These are phyloP conservation scores for Populus deltoides DNA, from an alignment of 345 rosid genomes.

Conservation along the genomic window DNA sequence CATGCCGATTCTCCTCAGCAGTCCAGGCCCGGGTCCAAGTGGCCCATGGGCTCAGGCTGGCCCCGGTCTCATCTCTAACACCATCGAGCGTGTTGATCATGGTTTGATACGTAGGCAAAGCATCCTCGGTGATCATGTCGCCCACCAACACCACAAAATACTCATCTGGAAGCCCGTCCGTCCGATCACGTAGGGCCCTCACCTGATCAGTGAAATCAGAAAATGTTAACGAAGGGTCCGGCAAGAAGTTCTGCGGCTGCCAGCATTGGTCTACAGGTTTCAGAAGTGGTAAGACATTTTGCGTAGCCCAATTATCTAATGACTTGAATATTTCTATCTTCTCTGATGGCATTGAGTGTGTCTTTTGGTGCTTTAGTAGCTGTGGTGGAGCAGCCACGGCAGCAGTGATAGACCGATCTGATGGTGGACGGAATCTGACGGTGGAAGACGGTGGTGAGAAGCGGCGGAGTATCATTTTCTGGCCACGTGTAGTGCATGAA, in stretches of 20 bases:
- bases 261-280: conserved; percentile 73
- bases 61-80: conserved; percentile 71
- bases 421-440: not conserved
- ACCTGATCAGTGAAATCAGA: conserved; percentile 58
- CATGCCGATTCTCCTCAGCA: conserved; percentile 78
- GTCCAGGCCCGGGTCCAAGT: conserved; percentile 72
- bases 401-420: not conserved
- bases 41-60: conserved; percentile 71
- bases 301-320: conserved; percentile 55
- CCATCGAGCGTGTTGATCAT: conserved; percentile 74
- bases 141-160: conserved; percentile 75
- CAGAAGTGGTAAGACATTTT: conserved; percentile 50
- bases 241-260: conserved; percentile 61
- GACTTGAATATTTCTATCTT: conserved; percentile 62
- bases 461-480: not conserved
- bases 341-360: conserved; percentile 64
- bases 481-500: conserved; percentile 13
- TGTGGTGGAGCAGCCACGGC: conserved; percentile 38
- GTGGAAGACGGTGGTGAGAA: conserved; percentile 8
- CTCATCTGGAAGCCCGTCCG: conserved; percentile 58
- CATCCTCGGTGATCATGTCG: conserved; percentile 85
- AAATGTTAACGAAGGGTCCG: conserved; percentile 38
- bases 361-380: conserved; percentile 29
- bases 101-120: conserved; percentile 69
- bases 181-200: conserved; percentile 48